phyloP scores from a whole-genome alignment of 371 early-diverging fungal genomes.

The Fennellomyces sp. region DNA sequence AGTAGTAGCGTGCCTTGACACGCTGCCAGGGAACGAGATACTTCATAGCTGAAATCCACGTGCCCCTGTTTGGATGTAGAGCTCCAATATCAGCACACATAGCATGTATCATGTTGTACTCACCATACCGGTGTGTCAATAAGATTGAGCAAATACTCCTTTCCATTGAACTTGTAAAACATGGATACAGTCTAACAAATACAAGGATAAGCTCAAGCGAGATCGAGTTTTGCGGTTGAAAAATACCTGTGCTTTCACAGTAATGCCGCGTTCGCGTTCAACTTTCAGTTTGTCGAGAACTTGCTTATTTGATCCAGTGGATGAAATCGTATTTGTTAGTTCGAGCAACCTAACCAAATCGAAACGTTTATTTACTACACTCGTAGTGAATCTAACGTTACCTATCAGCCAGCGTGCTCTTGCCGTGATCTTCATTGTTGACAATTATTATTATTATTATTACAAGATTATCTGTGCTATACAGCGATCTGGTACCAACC shows the following conservation, averaged over 20 bases:
- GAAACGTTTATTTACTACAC: background rate
- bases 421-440: conserved; percentile 78
- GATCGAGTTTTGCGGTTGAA: too few species aligned
- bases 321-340: conserved; percentile 78
- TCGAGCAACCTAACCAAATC: conserved; percentile 64
- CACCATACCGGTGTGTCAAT: conserved; percentile 85
- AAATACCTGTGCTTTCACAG: conserved; percentile 93
- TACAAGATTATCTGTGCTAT: too few species aligned
- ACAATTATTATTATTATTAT: too few species aligned
- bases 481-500: conserved; percentile 52
- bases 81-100: background rate
- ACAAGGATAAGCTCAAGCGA: too few species aligned
- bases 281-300: conserved; percentile 95
- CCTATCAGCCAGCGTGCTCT: conserved; percentile 93
- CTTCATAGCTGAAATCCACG: conserved; percentile 89
- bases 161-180: conserved; percentile 78
- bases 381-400: too few species aligned
- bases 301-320: conserved; percentile 78
- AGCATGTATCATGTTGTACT: background rate
- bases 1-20: conserved; percentile 92
- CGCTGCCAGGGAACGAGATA: conserved; percentile 88
- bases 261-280: conserved; percentile 95
- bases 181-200: conserved; percentile 80
- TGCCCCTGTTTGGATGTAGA: conserved; percentile 55
- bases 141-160: conserved; percentile 81